phyloP scores from a whole-genome alignment of 2,329 filamentous ascomycete species.

The Penicillium paneum region DNA sequence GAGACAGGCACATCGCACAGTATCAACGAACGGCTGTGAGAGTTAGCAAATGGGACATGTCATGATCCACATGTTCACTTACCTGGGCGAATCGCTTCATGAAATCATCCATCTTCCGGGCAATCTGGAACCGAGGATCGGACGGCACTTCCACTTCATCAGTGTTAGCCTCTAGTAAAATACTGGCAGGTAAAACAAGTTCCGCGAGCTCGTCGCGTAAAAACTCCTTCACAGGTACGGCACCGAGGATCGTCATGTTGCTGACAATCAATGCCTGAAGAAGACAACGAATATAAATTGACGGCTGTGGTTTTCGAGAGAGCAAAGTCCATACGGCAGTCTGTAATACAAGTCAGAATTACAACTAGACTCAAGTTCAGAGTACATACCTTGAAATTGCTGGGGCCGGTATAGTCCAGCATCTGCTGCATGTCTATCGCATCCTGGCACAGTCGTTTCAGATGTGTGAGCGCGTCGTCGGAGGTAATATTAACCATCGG shows the following conservation, averaged over 20 bases:
- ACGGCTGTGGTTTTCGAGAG: slow-evolving; percentile 74
- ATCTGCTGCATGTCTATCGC: slow-evolving; percentile 66
- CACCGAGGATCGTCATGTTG: slow-evolving; percentile 66
- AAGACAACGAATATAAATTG: slow-evolving; percentile 77
- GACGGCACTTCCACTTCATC: slow-evolving; percentile 72
- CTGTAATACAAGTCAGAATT: slow-evolving; percentile 38
- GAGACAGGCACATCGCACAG: slow-evolving; percentile 80
- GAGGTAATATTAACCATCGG: slow-evolving; percentile 78
- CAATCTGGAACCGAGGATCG: slow-evolving; percentile 70
- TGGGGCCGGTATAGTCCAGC: slow-evolving; percentile 64
- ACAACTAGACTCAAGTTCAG: background rate
- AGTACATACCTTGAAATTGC: slow-evolving; percentile 62
- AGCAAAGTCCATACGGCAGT: slow-evolving; percentile 73
- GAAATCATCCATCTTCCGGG: slow-evolving; percentile 69
- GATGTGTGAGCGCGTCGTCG: slow-evolving; percentile 66
- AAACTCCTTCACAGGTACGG: slow-evolving; percentile 67
- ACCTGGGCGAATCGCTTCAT: slow-evolving; percentile 52
- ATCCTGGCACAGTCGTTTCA: slow-evolving; percentile 70
- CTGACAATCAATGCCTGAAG: slow-evolving; percentile 73
- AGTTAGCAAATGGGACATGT: slow-evolving; percentile 10
- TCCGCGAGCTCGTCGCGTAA: slow-evolving; percentile 79
- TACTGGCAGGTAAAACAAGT: slow-evolving; percentile 68
- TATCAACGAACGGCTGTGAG: slow-evolving; percentile 71
- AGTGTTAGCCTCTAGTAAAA: slow-evolving; percentile 68
- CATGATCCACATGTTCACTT: slow-evolving; percentile 7